Base-by-base conservation (phyloP, 345 rosid genomes). In the Syzygium oleosum region DNA sequence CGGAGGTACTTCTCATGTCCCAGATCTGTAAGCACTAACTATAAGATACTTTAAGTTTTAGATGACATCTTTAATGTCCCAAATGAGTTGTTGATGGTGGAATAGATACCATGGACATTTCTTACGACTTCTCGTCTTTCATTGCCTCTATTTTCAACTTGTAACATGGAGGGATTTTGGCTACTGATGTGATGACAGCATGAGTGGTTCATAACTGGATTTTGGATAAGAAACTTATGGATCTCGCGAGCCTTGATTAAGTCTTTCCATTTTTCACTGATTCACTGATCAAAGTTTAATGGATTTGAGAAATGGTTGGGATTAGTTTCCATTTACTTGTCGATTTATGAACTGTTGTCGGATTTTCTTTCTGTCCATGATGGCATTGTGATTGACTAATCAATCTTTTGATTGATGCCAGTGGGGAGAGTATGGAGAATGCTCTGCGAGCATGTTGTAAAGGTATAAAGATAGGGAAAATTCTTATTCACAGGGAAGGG, bases 381-480 rank as follows among this genome's bases (percentile, higher is more conserved):
- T 73, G 84, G 84, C 25, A 73, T 29, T 86, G 43, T 86, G 83
- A 52, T 52, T 31, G 29, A 77, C 51, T 87, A 59, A 88, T 88
- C 52, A 31, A 54, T 55, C 58, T 38, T 79, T 77, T 58, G 77
- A 90, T 65, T 83, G 52, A 88, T 88, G 54, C 87, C 91, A 98
- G 99, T 87, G 99, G 99, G 38, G 99, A 98, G 94, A 98, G 99
- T 89, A 98, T 98, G 99, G 99, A 98, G 91, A 98, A 98, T 89
- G 99, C 99, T 79, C 90, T 96, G 90, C 94, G 99, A 85, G 99
- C 99, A 51, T 98, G 99, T 88, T 98, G 99, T 91, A 98, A 98
- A 92, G 99, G 98, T 84, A 96, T 98, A 93, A 98, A 98, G 91
- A 94, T 98, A 22, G 99, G 99, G 89, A 98, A 96, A 92, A 96